Conservation (phyloP, 345 rosid genomes). For the Brassica carinata region DNA sequence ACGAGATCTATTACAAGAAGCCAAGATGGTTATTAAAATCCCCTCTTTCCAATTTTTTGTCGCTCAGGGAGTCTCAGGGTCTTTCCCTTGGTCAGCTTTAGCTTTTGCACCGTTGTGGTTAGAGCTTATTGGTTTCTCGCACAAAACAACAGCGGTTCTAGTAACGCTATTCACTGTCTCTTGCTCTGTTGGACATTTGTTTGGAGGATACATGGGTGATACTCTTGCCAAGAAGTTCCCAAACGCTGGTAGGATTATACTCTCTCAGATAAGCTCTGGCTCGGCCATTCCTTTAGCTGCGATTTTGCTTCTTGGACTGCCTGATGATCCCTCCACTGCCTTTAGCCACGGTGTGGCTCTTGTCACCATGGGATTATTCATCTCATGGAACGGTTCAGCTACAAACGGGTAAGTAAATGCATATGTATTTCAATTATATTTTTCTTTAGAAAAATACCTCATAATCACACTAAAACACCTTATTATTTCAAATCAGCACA, state of each 20-base stretch:
- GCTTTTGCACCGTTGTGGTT: conserved; percentile 70
- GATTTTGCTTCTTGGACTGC: conserved; percentile 55
- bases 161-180: conserved; percentile 46
- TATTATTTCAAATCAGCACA: not conserved
- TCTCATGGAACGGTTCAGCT: conserved; percentile 67
- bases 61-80: conserved; percentile 69
- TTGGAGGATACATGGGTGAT: conserved; percentile 73
- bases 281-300: conserved; percentile 69
- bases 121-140: conserved; percentile 70
- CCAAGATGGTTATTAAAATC: conserved; percentile 54
- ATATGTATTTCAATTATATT: not conserved
- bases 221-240: conserved; percentile 51
- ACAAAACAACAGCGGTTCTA: conserved; percentile 53
- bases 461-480: not conserved
- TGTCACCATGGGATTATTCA: conserved; percentile 57
- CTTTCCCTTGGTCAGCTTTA: conserved; percentile 67
- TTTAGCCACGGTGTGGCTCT: conserved; percentile 56
- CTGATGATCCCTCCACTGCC: conserved; percentile 59
- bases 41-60: conserved; percentile 70
- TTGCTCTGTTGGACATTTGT: conserved; percentile 48
- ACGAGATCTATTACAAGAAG: conserved; percentile 49
- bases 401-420: conserved; percentile 52
- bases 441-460: not conserved
- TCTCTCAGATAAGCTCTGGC: conserved; percentile 62
- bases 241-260: conserved; percentile 56